Conservation (phyloP, 441 rosid genomes). For the Eugenia klotzschiana region DNA sequence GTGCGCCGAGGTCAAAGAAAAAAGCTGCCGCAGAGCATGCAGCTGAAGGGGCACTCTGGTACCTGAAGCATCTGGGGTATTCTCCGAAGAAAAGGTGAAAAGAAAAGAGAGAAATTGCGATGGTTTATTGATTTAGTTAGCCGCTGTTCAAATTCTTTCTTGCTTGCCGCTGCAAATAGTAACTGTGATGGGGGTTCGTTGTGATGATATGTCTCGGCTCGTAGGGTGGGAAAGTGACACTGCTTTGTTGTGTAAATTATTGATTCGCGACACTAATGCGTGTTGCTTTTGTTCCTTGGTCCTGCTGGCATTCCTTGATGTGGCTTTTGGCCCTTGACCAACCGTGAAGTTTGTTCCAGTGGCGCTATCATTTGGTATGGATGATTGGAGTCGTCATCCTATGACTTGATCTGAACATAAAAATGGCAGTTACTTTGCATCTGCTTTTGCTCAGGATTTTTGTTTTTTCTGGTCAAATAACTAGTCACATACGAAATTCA, state of each 20-base stretch:
- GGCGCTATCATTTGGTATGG: neutral
- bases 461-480: neutral
- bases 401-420: neutral
- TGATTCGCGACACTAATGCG: neutral
- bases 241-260: neutral
- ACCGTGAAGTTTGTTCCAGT: neutral
- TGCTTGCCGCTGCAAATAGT: neutral
- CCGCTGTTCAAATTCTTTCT: neutral
- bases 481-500: neutral
- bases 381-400: neutral
- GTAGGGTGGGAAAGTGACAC: neutral
- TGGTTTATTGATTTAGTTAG: neutral
- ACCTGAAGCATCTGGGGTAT: constrained; percentile 26
- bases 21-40: constrained; percentile 59
- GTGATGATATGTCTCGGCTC: neutral
- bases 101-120: neutral
- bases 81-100: neutral
- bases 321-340: neutral
- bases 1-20: constrained; percentile 27
- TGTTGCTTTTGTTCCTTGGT: neutral
- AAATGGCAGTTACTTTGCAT: neutral
- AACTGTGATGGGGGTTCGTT: neutral
- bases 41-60: constrained; percentile 63
- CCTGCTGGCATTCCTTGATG: neutral
- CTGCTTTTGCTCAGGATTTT: neutral